phyloP scores from a whole-genome alignment of 805 yeast genomes.

The Pichia deserticola region DNA sequence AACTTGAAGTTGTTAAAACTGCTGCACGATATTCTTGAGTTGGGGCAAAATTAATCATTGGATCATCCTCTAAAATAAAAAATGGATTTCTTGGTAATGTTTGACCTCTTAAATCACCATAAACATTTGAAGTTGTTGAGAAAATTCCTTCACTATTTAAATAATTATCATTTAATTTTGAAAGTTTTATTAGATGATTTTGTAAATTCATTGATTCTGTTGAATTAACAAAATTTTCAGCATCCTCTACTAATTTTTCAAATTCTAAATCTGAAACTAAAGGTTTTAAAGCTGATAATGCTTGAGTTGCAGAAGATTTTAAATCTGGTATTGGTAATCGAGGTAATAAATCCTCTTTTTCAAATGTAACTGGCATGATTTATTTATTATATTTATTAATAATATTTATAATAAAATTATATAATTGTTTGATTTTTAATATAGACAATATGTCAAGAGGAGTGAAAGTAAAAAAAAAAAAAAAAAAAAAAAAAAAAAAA shows the following conservation, averaged over 20 bases:
- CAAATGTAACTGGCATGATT: conserved; percentile 26
- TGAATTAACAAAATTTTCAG: conserved; percentile 39
- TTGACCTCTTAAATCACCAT: conserved; percentile 58
- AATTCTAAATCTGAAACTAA: conserved; percentile 48
- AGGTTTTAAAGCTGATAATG: conserved; percentile 53
- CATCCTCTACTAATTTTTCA: conserved; percentile 33
- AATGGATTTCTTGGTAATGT: conserved; percentile 74
- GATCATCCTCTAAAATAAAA: conserved; percentile 67
- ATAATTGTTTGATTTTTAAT: not conserved
- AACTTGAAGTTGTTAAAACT: conserved; percentile 53
- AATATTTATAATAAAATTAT: too few species aligned
- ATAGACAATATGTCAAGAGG: too few species aligned
- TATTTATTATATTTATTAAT: too few species aligned
- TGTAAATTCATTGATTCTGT: conserved; percentile 41
- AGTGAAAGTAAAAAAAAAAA: too few species aligned
- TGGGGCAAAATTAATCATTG: conserved; percentile 49
- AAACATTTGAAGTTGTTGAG: conserved; percentile 50
- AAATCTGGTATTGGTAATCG: conserved; percentile 57
- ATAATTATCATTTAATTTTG: conserved; percentile 40
- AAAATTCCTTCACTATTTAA: conserved; percentile 41
- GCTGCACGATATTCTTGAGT: conserved; percentile 65
- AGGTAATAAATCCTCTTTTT: conserved; percentile 41
- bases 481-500: too few species aligned
- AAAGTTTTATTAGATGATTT: conserved; percentile 42
- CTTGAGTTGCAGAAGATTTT: conserved; percentile 41